Evolutionary conservation across 192 early-diverging fungal species (phyloP).

Genomic region (Funneliformis mosseae): DNA sequence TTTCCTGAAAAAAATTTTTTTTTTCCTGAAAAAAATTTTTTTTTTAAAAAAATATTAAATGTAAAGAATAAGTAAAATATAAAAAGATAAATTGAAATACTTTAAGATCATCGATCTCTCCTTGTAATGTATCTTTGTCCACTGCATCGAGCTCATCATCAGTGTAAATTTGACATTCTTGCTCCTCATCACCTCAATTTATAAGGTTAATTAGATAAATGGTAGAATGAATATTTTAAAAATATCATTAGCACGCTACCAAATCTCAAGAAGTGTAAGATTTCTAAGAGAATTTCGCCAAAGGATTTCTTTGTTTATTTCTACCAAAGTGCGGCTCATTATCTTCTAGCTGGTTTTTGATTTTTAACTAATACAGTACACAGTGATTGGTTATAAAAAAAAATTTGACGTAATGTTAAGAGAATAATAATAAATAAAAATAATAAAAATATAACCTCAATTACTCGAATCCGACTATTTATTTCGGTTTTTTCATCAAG

Average conservation of each 20-base stretch:
- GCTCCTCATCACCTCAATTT: slow-evolving; percentile 43
- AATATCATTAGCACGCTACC: slow-evolving; percentile 32
- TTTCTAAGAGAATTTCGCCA: slow-evolving; percentile 50
- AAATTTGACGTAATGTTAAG: not conserved
- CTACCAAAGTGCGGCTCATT: slow-evolving; percentile 57
- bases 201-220: not conserved
- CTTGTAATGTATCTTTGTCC: slow-evolving; percentile 65
- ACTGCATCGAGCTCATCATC: slow-evolving; percentile 67
- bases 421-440: not conserved
- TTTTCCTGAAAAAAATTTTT: too few species aligned
- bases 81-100: not conserved
- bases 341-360: slow-evolving; percentile 69
- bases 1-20: slow-evolving; percentile 2
- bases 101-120: slow-evolving; percentile 66
- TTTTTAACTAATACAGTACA: slow-evolving; percentile 44
- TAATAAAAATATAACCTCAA: slow-evolving; percentile 69
- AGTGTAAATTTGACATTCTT: slow-evolving; percentile 56
- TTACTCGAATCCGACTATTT: slow-evolving; percentile 66
- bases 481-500: slow-evolving; percentile 66
- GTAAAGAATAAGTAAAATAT: not conserved
- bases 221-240: slow-evolving; percentile 16
- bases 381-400: not conserved
- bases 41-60: not conserved
- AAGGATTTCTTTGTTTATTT: slow-evolving; percentile 60
- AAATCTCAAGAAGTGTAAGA: slow-evolving; percentile 59